Evolutionary conservation across 163 green algal species (phyloP), one percentile per base, ranked within the genome.

Genomic region (Scenedesmus sp.): DNA sequence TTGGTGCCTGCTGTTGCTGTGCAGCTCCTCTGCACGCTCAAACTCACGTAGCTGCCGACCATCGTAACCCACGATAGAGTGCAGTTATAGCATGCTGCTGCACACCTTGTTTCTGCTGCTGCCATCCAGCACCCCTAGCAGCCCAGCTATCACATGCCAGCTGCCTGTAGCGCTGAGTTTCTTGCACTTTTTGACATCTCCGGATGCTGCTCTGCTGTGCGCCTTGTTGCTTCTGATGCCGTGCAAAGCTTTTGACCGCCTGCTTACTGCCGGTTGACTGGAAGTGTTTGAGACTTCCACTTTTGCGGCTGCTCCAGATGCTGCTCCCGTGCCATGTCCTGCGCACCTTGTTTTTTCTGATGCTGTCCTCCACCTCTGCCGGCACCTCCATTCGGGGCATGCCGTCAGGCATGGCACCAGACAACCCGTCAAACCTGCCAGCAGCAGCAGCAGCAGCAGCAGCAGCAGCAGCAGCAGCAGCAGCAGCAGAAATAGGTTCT

Each of bases 401-500:
- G 33, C 93, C 94, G 76, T 94, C 83, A 12, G 43, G 26, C 24
- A 94, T 83, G 15, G 81, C 92, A 53, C 96, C 96, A 30, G 92
- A 94, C 33, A 97, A 51, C 61, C 95, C 85, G 85, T 96, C 94
- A 91, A 97, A 96, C 85, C 94, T 96, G 91, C 33, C 12, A 26
- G 44, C 43, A 51, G 24, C 3, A 24, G 49, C 83, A 89, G 33
- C 42, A 81, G 40, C 7, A 81, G 59, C 40, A 81, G 59, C 33
- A n/a, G 51, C 81, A 73, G n/a, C n/a, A 40, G 73, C 7, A 49
- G n/a, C 30, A 16, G 30, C 46, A 72, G 61, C 61, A 73, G 61
- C 13, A 73, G 61, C 61, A 73, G 13, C 22, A 37, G 24, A 33
- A n/a, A n/a, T n/a, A n/a, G n/a, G n/a, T n/a, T n/a, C n/a, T n/a